Evolutionary conservation across 345 rosid species (phyloP).

Genomic region (Hibiscus syriacus): DNA sequence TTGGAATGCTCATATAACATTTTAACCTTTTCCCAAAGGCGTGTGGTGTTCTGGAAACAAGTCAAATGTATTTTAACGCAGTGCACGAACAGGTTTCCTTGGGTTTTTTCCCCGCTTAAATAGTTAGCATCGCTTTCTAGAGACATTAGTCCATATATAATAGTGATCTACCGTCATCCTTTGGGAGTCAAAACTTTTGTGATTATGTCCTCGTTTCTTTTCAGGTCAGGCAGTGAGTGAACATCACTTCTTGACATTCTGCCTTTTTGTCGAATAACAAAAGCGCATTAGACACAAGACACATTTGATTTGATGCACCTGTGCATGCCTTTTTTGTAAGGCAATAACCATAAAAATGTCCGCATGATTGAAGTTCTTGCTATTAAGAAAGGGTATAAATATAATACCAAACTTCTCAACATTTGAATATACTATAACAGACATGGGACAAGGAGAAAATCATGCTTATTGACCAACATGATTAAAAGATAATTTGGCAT

Average conservation of each 20-base stretch:
- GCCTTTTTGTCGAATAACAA: background rate
- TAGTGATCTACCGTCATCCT: background rate
- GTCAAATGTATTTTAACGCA: background rate
- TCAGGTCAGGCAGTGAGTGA: background rate
- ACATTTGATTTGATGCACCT: background rate
- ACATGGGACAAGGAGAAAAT: too few species aligned
- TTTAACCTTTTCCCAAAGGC: background rate
- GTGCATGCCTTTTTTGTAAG: background rate
- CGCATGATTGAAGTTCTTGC: background rate
- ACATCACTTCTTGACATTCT: background rate
- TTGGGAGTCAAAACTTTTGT: background rate
- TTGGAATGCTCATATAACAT: background rate
- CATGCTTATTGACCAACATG: too few species aligned
- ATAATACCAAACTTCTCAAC: too few species aligned
- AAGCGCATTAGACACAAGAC: background rate
- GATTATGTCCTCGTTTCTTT: background rate
- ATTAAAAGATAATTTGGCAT: too few species aligned
- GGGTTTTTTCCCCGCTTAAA: background rate
- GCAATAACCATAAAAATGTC: background rate
- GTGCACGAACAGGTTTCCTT: background rate
- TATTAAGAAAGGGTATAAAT: too few species aligned
- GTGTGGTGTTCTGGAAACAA: background rate
- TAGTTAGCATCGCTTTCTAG: background rate
- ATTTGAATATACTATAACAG: too few species aligned
- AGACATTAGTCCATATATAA: background rate